These are phyloP conservation scores for Hondaea fermentalgiana DNA, from an alignment of 108 stramenopile genomes.

Conservation along the genomic window DNA sequence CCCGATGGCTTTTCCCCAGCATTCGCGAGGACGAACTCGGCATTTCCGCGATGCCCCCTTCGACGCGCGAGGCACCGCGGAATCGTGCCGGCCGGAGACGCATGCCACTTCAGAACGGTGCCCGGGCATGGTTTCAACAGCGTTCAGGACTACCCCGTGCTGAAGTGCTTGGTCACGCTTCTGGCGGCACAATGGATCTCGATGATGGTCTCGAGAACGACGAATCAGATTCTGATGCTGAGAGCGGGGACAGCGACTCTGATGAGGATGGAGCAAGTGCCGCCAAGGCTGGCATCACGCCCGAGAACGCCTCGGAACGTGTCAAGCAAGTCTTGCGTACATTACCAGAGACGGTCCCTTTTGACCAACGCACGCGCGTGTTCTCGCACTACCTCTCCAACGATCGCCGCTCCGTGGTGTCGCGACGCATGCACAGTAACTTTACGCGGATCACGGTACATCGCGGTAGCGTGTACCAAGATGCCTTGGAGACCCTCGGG, in stretches of 20 bases:
- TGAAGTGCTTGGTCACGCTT: no score
- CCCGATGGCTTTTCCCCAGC: not conserved
- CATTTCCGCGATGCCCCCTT: not conserved
- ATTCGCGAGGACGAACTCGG: not conserved
- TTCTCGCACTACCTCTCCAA: not conserved
- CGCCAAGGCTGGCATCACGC: not conserved
- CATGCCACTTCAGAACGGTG: no score
- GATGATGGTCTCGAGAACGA: no score
- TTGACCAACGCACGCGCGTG: not conserved
- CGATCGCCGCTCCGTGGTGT: not conserved
- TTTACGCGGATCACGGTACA: slow-evolving; percentile 49
- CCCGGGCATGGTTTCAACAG: no score
- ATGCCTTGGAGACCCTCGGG: slow-evolving; percentile 64
- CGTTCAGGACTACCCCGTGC: not conserved
- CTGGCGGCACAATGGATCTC: no score
- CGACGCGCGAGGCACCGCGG: no score
- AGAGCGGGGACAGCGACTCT: no score
- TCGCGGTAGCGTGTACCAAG: slow-evolving; percentile 60
- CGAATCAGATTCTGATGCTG: no score
- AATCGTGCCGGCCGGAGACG: no score
- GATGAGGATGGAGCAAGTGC: not conserved
- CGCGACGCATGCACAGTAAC: not conserved
- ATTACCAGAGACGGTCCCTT: not conserved
- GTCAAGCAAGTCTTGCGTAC: not conserved
- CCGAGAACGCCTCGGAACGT: not conserved